Conservation (phyloP, 768 basidiomycete species). For the Cubamyces sp. region DNA sequence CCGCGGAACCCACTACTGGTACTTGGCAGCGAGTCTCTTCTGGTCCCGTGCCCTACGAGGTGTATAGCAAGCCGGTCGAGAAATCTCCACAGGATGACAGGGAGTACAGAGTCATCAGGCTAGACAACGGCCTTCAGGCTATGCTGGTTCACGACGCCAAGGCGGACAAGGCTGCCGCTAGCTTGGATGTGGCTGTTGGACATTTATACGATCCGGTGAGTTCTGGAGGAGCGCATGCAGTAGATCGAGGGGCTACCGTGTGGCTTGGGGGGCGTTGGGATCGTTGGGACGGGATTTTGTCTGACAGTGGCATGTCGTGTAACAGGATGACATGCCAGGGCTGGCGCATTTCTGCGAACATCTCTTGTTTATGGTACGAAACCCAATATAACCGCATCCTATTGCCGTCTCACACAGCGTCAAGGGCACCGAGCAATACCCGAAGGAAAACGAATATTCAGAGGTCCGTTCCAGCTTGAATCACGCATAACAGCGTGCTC, state of each 20-base stretch:
- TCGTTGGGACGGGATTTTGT: neutral
- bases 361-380: constrained; percentile 87
- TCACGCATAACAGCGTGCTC: neutral
- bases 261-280: neutral
- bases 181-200: constrained; percentile 92
- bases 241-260: neutral
- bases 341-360: constrained; percentile 97
- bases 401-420: neutral
- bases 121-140: constrained; percentile 91
- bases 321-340: constrained; percentile 85
- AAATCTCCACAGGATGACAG: constrained; percentile 80
- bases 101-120: constrained; percentile 76
- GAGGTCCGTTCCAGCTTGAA: constrained; percentile 51
- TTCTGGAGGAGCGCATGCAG: constrained; percentile 17
- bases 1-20: constrained; percentile 7
- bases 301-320: neutral
- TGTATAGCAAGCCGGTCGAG: constrained; percentile 64
- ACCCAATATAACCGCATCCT: constrained; percentile 1
- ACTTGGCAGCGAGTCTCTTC: constrained; percentile 23
- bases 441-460: constrained; percentile 92
- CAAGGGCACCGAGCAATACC: constrained; percentile 83
- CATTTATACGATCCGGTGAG: constrained; percentile 91
- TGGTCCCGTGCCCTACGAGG: constrained; percentile 41
- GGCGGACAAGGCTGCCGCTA: constrained; percentile 94
- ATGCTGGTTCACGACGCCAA: constrained; percentile 81